These are phyloP conservation scores for Cyclostephanos tholiformis DNA, from an alignment of 108 stramenopile species.

Conservation along the genomic window DNA sequence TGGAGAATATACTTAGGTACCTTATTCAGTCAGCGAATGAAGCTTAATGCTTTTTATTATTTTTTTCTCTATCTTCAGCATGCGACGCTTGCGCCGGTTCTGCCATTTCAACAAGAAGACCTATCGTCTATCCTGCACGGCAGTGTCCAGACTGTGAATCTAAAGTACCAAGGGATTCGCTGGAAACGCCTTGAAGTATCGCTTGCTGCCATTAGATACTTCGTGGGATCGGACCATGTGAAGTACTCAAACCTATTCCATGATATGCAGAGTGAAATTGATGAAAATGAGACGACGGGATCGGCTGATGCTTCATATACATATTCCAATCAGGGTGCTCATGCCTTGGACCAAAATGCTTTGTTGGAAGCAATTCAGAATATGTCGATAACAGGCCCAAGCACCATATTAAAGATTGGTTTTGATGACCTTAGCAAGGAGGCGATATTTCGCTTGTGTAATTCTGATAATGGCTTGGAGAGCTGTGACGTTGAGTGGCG, in stretches of 20 bases:
- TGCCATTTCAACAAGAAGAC: conserved; percentile 46
- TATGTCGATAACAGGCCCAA: conserved; percentile 18
- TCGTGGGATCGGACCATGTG: conserved; percentile 33
- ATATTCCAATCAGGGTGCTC: conserved; percentile 33
- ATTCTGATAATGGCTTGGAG: conserved; percentile 10
- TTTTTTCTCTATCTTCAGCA: conserved; percentile 20
- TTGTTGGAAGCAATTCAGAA: conserved; percentile 15
- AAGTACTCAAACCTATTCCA: conserved; percentile 39
- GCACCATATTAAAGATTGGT: conserved; percentile 21
- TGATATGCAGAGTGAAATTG: conserved; percentile 1
- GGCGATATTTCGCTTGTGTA: conserved; percentile 22
- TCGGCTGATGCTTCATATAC: not conserved
- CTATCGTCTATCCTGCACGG: conserved; percentile 24
- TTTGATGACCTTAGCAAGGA: conserved; percentile 20
- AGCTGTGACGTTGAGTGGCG: conserved; percentile 34
- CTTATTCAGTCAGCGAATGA: not conserved
- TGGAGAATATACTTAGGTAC: not conserved
- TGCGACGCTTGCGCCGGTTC: conserved; percentile 33
- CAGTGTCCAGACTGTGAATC: conserved; percentile 25
- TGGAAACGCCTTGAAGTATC: conserved; percentile 46
- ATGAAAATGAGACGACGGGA: not conserved
- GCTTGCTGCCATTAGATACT: conserved; percentile 21
- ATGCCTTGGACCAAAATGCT: conserved; percentile 23
- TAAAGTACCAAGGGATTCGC: conserved; percentile 14
- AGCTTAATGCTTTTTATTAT: not conserved